Percentiles rank a stretch among this genome's conserved stretches.
phyloP scores from a whole-genome alignment of 306 rosid species.

The Potentilla sterilis region DNA sequence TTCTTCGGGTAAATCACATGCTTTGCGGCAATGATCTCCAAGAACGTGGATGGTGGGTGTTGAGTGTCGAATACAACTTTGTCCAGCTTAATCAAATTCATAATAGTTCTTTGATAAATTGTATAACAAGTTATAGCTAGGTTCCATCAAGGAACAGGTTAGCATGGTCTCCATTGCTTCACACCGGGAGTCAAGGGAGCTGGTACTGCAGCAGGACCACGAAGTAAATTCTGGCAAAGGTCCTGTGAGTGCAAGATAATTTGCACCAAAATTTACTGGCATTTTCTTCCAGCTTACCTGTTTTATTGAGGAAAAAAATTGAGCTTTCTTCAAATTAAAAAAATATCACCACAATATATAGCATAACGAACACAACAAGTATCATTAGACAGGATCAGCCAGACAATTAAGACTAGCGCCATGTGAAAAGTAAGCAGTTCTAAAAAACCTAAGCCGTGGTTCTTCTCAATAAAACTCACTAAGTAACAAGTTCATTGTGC shows the following conservation, averaged over 20 bases:
- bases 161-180: conserved; percentile 64
- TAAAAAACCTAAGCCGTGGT: not conserved
- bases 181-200: conserved; percentile 55
- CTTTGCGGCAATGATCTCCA: conserved; percentile 4
- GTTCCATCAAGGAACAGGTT: conserved; percentile 15
- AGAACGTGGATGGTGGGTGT: conserved; percentile 11
- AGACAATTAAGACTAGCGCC: not conserved
- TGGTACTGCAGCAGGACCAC: conserved; percentile 74
- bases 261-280: conserved; percentile 57
- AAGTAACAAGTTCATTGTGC: conserved; percentile 1
- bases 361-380: not conserved
- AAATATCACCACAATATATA: not conserved
- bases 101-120: conserved; percentile 11
- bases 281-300: conserved; percentile 91
- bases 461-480: not conserved
- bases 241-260: conserved; percentile 82
- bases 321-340: conserved; percentile 20
- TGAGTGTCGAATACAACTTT: not conserved
- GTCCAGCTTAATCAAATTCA: not conserved
- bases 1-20: not conserved
- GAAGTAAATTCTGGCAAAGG: conserved; percentile 63
- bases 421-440: not conserved
- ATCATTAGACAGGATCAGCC: conserved; percentile 3
- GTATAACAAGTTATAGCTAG: not conserved
- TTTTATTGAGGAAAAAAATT: conserved; percentile 1